Percentiles rank a stretch among this genome's conserved stretches.
Conservation (phyloP, 768 basidiomycete genomes). For the Exsudoporus frostii region DNA sequence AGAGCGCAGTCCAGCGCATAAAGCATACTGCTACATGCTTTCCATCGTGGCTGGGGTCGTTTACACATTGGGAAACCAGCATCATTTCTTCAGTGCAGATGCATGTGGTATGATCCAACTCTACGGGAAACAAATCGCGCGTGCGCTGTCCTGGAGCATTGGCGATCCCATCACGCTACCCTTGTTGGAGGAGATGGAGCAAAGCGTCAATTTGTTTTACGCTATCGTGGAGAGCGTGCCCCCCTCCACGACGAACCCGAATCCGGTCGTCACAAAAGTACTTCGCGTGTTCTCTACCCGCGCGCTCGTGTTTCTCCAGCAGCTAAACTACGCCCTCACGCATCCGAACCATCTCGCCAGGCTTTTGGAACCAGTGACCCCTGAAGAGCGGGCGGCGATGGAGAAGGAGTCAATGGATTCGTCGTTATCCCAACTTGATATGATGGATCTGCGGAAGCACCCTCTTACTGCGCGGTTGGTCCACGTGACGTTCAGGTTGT, state of each 20-base stretch:
- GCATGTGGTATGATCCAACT: constrained; percentile 84
- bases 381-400: constrained; percentile 66
- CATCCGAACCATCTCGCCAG: constrained; percentile 88
- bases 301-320: constrained; percentile 74
- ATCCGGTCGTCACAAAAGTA: constrained; percentile 56
- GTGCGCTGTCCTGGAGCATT: constrained; percentile 79
- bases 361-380: constrained; percentile 73
- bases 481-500: constrained; percentile 67
- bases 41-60: constrained; percentile 74
- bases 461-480: constrained; percentile 72
- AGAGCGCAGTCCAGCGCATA: constrained; percentile 76
- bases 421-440: constrained; percentile 39
- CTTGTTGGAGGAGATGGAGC: constrained; percentile 79
- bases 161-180: constrained; percentile 74
- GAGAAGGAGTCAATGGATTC: constrained; percentile 53
- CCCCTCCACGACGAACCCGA: constrained; percentile 14
- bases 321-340: constrained; percentile 85
- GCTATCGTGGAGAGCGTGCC: constrained; percentile 56
- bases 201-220: constrained; percentile 73
- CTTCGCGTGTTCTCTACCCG: constrained; percentile 66
- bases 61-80: constrained; percentile 56
- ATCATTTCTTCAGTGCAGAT: constrained; percentile 80
- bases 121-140: constrained; percentile 75
- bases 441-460: constrained; percentile 61
- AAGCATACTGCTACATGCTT: constrained; percentile 81